Conservation (phyloP, 1,139 yeast species). For the Geotrichum bryndzae region DNA sequence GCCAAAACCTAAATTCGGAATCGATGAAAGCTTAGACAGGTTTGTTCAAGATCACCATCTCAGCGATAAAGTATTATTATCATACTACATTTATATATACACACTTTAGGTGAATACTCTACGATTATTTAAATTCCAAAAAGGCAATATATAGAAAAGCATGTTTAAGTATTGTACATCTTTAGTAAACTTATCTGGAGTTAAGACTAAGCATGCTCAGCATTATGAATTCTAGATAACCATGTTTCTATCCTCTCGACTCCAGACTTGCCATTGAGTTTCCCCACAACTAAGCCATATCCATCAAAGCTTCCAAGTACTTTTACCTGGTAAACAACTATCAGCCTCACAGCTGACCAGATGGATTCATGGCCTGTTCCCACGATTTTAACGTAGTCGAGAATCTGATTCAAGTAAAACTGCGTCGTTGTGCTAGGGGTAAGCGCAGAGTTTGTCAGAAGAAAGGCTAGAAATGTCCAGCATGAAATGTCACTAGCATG, state of each 20-base stretch:
- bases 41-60: too few relatives aligned
- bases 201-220: neutral
- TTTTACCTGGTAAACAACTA: neutral
- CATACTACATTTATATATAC: too few relatives aligned
- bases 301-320: neutral
- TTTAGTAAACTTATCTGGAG: neutral
- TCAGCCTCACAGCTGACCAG: constrained; percentile 18
- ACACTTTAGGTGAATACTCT: too few relatives aligned
- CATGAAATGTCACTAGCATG: constrained; percentile 42
- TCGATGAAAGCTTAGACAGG: too few relatives aligned
- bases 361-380: constrained; percentile 25
- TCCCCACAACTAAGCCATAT: neutral
- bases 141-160: too few relatives aligned
- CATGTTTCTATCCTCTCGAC: neutral
- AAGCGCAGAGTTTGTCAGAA: constrained; percentile 15
- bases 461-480: constrained; percentile 38
- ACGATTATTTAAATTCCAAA: too few relatives aligned
- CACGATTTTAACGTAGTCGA: neutral
- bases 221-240: neutral
- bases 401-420: neutral
- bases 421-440: neutral
- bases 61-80: too few relatives aligned
- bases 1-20: too few relatives aligned
- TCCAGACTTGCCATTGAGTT: neutral
- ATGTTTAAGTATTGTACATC: neutral